These are phyloP conservation scores for Candida mattraensis DNA, from an alignment of 805 yeast genomes.

Conservation along the genomic window DNA sequence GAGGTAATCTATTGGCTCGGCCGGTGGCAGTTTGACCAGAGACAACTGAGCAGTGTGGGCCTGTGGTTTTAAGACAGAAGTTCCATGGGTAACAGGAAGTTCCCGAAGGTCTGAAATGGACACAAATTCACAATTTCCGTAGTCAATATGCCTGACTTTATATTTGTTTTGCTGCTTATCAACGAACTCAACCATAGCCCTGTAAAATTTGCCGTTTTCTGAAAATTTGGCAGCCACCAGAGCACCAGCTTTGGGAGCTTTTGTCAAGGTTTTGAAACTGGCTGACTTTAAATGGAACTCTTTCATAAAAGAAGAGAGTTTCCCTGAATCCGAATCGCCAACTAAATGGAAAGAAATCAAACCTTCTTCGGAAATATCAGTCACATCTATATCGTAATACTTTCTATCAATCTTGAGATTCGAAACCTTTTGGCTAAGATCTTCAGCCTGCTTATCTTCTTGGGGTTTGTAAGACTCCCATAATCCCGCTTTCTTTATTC, in stretches of 20 bases:
- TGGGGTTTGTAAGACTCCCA: conserved; percentile 63
- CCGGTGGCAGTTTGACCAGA: conserved; percentile 57
- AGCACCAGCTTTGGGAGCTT: conserved; percentile 52
- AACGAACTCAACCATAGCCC: conserved; percentile 52
- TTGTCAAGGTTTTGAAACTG: conserved; percentile 37
- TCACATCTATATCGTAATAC: conserved; percentile 53
- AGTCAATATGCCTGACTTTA: conserved; percentile 60
- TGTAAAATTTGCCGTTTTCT: conserved; percentile 54
- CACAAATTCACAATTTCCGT: conserved; percentile 54
- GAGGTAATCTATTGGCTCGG: conserved; percentile 52
- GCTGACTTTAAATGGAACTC: conserved; percentile 41
- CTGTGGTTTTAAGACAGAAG: conserved; percentile 45
- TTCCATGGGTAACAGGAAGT: conserved; percentile 51
- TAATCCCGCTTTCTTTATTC: conserved; percentile 52
- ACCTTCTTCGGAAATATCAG: conserved; percentile 46
- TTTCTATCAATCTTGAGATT: conserved; percentile 32
- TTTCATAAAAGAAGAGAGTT: conserved; percentile 45
- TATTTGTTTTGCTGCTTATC: conserved; percentile 45
- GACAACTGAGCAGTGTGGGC: conserved; percentile 57
- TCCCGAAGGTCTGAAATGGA: conserved; percentile 45
- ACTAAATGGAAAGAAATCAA: conserved; percentile 47
- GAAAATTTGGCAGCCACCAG: conserved; percentile 53
- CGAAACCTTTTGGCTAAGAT: conserved; percentile 19
- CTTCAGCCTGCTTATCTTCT: conserved; percentile 32
- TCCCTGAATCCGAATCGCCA: conserved; percentile 38